Evolutionary conservation across 306 rosid species (phyloP).

Genomic region (Phaseolus lunatus): DNA sequence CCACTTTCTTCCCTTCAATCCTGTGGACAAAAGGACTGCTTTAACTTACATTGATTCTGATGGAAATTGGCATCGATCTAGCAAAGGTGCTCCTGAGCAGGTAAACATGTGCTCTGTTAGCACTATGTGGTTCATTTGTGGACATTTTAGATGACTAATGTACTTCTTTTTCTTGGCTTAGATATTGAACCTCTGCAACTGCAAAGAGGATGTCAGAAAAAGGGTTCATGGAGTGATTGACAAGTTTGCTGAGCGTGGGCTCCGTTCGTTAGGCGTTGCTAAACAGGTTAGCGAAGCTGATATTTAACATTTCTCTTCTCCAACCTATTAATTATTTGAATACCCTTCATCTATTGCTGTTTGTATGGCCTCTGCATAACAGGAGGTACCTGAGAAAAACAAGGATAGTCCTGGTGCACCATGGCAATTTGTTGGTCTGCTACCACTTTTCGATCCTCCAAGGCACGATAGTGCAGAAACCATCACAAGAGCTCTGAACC

Average conservation of each 20-base stretch:
- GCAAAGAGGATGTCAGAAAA: constrained; percentile 81
- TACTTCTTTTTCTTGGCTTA: constrained; percentile 45
- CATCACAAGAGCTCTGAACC: constrained; percentile 94
- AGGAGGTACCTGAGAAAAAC: constrained; percentile 87
- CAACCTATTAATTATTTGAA: neutral
- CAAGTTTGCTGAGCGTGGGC: constrained; percentile 98
- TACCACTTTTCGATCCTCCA: constrained; percentile 97
- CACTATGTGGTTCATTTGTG: constrained; percentile 19
- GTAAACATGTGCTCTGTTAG: constrained; percentile 51
- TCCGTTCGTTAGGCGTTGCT: constrained; percentile 94
- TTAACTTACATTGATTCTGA: constrained; percentile 87
- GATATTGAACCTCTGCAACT: constrained; percentile 91
- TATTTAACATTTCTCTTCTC: constrained; percentile 16
- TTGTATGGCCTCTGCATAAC: constrained; percentile 38
- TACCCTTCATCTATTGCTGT: constrained; percentile 32
- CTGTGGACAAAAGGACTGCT: constrained; percentile 99
- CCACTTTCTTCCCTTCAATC: constrained; percentile 97
- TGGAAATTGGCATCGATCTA: constrained; percentile 90
- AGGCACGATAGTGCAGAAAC: constrained; percentile 99
- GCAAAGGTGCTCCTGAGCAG: constrained; percentile 99
- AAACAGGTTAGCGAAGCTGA: constrained; percentile 74
- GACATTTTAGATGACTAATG: constrained; percentile 15
- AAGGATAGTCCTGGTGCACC: constrained; percentile 86
- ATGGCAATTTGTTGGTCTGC: constrained; percentile 92
- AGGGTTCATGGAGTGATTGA: constrained; percentile 78